These are phyloP conservation scores for Sextonia rubra DNA, from an alignment of 164 flowering plant species.

Conservation along the genomic window DNA sequence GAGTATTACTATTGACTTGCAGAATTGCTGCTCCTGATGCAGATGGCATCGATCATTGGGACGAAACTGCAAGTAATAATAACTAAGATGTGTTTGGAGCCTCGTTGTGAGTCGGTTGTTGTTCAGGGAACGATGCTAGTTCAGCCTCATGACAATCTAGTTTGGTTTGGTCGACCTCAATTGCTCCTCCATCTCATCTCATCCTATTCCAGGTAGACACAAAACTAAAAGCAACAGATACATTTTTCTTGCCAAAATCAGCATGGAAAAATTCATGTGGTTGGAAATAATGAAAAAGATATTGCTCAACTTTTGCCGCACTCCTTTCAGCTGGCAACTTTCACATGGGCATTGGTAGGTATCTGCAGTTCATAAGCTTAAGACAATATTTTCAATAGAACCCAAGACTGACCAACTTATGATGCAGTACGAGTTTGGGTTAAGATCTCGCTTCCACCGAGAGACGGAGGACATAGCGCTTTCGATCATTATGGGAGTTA, in stretches of 20 bases:
- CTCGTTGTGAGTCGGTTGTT: constrained; percentile 33
- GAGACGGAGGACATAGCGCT: constrained; percentile 41
- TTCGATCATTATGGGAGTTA: constrained; percentile 40
- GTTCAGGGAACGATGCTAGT: constrained; percentile 55
- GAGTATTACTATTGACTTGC: background rate
- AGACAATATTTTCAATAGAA: background rate
- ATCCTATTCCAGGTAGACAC: constrained; percentile 51
- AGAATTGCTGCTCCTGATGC: background rate
- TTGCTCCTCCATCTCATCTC: constrained; percentile 43
- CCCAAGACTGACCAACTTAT: constrained; percentile 11
- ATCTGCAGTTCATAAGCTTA: constrained; percentile 4
- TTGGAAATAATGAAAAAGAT: background rate
- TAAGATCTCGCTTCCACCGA: constrained; percentile 56
- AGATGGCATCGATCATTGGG: constrained; percentile 53
- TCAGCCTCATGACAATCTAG: constrained; percentile 47
- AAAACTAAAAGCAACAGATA: background rate
- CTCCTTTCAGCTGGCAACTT: constrained; percentile 70
- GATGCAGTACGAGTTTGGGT: constrained; percentile 52
- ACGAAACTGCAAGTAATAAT: constrained; percentile 63
- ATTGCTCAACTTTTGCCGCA: constrained; percentile 40
- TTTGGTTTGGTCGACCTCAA: constrained; percentile 61
- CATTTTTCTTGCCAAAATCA: background rate
- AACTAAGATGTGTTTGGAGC: constrained; percentile 49
- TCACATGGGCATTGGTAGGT: constrained; percentile 65
- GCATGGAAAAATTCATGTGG: background rate